phyloP scores from a whole-genome alignment of 179 eudicot genomes.

The Corrigiola litoralis region DNA sequence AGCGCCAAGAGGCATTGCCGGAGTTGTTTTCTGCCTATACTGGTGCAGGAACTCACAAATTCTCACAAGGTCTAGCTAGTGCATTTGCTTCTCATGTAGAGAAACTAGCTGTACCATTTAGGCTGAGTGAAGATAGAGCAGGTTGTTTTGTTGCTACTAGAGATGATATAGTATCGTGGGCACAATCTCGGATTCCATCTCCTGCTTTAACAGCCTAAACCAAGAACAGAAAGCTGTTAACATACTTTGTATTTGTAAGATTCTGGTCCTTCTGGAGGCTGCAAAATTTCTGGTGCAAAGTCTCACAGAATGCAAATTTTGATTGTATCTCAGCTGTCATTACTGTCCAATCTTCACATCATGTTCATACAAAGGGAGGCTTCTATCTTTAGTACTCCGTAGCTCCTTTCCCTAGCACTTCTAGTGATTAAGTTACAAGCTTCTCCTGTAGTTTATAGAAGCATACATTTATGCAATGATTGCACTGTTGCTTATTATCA shows the following conservation, averaged over 20 bases:
- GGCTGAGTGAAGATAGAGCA: conserved; percentile 59
- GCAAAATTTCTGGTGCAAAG: conserved; percentile 1
- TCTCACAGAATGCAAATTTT: conserved; percentile 11
- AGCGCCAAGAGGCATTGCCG: conserved; percentile 64
- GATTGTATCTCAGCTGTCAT: conserved; percentile 10
- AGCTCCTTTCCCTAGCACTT: too few species aligned
- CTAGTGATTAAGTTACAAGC: too few species aligned
- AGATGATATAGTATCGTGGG: conserved; percentile 79
- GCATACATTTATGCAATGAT: too few species aligned
- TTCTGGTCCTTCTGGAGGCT: conserved; percentile 17
- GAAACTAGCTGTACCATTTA: conserved; percentile 69
- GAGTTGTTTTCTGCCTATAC: conserved; percentile 65
- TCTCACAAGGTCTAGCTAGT: conserved; percentile 66
- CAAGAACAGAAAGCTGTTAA: conserved; percentile 10
- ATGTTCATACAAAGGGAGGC: too few species aligned
- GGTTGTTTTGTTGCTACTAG: conserved; percentile 72
- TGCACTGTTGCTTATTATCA: too few species aligned
- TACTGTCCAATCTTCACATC: conserved; percentile 18
- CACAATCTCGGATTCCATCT: conserved; percentile 40
- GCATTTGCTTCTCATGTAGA: conserved; percentile 72
- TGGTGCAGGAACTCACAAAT: conserved; percentile 93
- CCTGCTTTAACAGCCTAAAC: conserved; percentile 23
- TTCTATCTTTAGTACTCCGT: too few species aligned
- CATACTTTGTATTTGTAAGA: conserved; percentile 11
- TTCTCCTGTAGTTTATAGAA: too few species aligned